phyloP scores from a whole-genome alignment of 352 stramenopile genomes.

The Phytophthora nicotianae region DNA sequence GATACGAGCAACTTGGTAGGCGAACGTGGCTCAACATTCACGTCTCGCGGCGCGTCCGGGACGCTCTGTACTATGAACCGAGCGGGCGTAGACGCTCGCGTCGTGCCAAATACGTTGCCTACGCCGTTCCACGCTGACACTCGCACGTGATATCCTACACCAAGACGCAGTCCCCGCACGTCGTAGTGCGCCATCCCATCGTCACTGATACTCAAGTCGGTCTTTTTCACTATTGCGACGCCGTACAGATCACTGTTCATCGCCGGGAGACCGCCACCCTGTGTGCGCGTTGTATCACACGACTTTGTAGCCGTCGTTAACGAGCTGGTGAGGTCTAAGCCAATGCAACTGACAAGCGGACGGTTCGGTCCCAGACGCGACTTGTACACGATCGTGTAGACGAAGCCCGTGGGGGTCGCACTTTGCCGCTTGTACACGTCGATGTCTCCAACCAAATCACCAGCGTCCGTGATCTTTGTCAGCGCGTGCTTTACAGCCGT shows the following conservation, averaged over 20 bases:
- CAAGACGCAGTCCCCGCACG: slow-evolving; percentile 37
- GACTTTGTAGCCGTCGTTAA: slow-evolving; percentile 29
- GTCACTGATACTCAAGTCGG: slow-evolving; percentile 26
- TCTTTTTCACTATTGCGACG: slow-evolving; percentile 52
- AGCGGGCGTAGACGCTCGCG: slow-evolving; percentile 82
- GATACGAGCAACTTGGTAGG: slow-evolving; percentile 38
- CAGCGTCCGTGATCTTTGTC: slow-evolving; percentile 43
- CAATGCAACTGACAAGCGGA: slow-evolving; percentile 60
- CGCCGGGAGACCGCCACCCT: slow-evolving; percentile 57
- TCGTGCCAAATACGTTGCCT: slow-evolving; percentile 80
- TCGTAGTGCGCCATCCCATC: slow-evolving; percentile 37
- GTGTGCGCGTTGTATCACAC: slow-evolving; percentile 42
- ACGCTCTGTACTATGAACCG: slow-evolving; percentile 39
- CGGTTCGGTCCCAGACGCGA: slow-evolving; percentile 59
- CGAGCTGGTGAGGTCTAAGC: slow-evolving; percentile 52
- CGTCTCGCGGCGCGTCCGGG: slow-evolving; percentile 53
- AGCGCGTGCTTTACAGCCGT: slow-evolving; percentile 58
- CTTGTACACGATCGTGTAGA: slow-evolving; percentile 75
- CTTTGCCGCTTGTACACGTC: slow-evolving; percentile 64
- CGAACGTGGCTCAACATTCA: slow-evolving; percentile 51
- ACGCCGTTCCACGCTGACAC: slow-evolving; percentile 95
- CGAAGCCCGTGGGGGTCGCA: slow-evolving; percentile 40
- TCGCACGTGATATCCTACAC: slow-evolving; percentile 82
- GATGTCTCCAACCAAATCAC: slow-evolving; percentile 38
- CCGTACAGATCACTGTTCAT: slow-evolving; percentile 83